Percentiles rank a stretch among this genome's conserved stretches.
Evolutionary conservation across 2,329 filamentous ascomycete species (phyloP).

Genomic region (Tolypocladium paradoxum): DNA sequence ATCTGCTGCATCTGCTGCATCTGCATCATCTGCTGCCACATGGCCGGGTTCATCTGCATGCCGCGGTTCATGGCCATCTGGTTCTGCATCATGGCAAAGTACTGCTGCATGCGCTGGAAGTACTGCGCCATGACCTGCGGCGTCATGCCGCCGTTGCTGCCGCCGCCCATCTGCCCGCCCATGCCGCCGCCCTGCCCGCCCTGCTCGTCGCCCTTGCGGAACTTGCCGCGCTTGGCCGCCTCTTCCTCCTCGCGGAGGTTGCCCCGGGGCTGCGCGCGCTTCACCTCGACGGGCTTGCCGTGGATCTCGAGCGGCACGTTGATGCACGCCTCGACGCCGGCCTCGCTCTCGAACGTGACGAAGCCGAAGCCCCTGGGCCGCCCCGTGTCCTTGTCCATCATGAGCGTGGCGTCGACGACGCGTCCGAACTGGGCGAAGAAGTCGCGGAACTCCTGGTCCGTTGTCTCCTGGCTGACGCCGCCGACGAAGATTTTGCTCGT

Average conservation of each 20-base stretch:
- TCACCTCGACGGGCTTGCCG: conserved; percentile 94
- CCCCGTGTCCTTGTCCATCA: conserved; percentile 99
- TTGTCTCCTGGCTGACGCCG: conserved; percentile 93
- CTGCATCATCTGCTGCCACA: conserved; percentile 67
- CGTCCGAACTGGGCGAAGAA: conserved; percentile 96
- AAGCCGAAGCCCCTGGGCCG: conserved; percentile 93
- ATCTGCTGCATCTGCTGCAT: conserved; percentile 60
- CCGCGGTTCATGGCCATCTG: conserved; percentile 76
- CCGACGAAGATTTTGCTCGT: conserved; percentile 99
- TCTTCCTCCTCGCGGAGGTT: conserved; percentile 90
- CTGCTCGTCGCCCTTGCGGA: conserved; percentile 42
- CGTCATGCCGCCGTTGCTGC: conserved; percentile 57
- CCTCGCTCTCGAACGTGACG: conserved; percentile 94
- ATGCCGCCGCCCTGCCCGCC: conserved; percentile 25
- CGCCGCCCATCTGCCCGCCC: conserved; percentile 30
- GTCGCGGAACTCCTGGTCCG: conserved; percentile 88
- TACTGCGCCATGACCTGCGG: conserved; percentile 98
- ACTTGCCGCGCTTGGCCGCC: conserved; percentile 49
- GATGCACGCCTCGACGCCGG: conserved; percentile 85
- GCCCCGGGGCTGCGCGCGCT: conserved; percentile 90
- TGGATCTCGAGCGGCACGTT: conserved; percentile 80
- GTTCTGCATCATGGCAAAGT: conserved; percentile 90
- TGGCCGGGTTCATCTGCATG: conserved; percentile 63
- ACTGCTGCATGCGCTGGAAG: conserved; percentile 97
- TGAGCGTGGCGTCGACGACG: conserved; percentile 92